Base-by-base conservation (phyloP, 2,329 filamentous ascomycete species). In the Verruconis gallopava region DNA sequence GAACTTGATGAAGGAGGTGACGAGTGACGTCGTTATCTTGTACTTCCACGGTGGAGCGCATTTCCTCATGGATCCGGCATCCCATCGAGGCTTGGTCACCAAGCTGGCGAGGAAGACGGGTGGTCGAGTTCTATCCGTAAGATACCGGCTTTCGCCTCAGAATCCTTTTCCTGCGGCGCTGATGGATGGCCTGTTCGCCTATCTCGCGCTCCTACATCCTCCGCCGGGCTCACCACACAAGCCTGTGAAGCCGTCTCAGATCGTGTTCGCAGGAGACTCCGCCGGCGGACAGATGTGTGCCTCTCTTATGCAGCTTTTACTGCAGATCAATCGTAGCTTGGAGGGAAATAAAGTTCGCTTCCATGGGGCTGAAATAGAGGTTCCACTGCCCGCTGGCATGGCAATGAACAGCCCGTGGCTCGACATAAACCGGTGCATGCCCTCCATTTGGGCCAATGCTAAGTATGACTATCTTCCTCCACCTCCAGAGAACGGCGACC, bases 11-110 rank as follows among this genome's bases (percentile, higher is more conserved):
- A 69, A 69, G 44, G 82, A 86, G 53, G 72, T 72, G 44, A 72
- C 58, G n/a, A 69, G 65, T 38, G 69, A 73, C 3, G 69, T 71
- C 1, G 85, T 80, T 0, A 58, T 85, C 0, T 63, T 88, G 15
- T 86, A 84, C 57, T 72, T 88, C 51, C 81, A 88, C 57, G 81
- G 82, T 47, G 84, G 83, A 41, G 82, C 77, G 3, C 82, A 81
- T 61, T 85, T 67, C 49, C 68, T 85, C 20, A 69, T 80, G 52
- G 83, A 88, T 51, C 82, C 83, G 13, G 60, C 69, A 1, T 77
- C 75, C 0, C 78, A 85, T 52, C 73, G 84, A 2, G 56, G 64
- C 0, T 60, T 70, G 0, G 69, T 68, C 14, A 72, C 72, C 45
- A 72, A 69, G 40, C 62, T 89, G 12, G 80, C 81, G 17, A 76